Conservation (phyloP, 2,329 filamentous ascomycete genomes). For the Pyrenophora graminea region DNA sequence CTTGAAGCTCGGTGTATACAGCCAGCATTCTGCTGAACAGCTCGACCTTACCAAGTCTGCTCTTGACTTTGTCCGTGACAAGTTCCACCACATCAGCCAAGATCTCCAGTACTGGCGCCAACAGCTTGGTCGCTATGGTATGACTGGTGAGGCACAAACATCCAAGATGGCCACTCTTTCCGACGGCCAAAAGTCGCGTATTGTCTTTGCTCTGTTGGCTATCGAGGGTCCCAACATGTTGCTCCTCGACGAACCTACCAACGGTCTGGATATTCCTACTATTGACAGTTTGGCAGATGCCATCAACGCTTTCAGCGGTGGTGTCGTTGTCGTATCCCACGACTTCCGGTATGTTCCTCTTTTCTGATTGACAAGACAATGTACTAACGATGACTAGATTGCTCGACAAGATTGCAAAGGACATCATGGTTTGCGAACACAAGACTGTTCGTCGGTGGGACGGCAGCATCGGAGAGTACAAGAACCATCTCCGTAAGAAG, state of each 20-base stretch:
- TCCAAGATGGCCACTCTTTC: slow-evolving; percentile 97
- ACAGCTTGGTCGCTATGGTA: slow-evolving; percentile 91
- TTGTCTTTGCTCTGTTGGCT: slow-evolving; percentile 93
- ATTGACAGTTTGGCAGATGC: slow-evolving; percentile 97
- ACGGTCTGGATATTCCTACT: slow-evolving; percentile 98
- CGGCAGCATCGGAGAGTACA: slow-evolving; percentile 90
- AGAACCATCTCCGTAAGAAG: slow-evolving; percentile 98
- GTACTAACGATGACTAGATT: slow-evolving; percentile 64
- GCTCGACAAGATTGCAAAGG: slow-evolving; percentile 99
- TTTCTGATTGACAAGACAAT: neutral
- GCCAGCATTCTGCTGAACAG: slow-evolving; percentile 97
- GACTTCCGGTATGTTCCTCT: slow-evolving; percentile 81
- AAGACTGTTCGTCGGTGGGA: slow-evolving; percentile 90
- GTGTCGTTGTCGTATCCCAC: slow-evolving; percentile 97
- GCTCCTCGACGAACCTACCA: slow-evolving; percentile 96
- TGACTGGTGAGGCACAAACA: slow-evolving; percentile 91
- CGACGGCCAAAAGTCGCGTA: slow-evolving; percentile 96
- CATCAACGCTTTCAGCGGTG: slow-evolving; percentile 93
- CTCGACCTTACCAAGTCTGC: slow-evolving; percentile 97
- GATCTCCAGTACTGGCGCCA: slow-evolving; percentile 99
- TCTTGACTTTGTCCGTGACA: slow-evolving; percentile 96
- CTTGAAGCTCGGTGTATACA: slow-evolving; percentile 97
- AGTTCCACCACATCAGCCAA: slow-evolving; percentile 85
- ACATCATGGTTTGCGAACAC: slow-evolving; percentile 99
- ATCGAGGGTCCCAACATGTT: slow-evolving; percentile 98